Percentiles rank a stretch among this genome's conserved stretches.
Conservation (phyloP, 2,329 filamentous ascomycete species). For the Fusarium sp. region DNA sequence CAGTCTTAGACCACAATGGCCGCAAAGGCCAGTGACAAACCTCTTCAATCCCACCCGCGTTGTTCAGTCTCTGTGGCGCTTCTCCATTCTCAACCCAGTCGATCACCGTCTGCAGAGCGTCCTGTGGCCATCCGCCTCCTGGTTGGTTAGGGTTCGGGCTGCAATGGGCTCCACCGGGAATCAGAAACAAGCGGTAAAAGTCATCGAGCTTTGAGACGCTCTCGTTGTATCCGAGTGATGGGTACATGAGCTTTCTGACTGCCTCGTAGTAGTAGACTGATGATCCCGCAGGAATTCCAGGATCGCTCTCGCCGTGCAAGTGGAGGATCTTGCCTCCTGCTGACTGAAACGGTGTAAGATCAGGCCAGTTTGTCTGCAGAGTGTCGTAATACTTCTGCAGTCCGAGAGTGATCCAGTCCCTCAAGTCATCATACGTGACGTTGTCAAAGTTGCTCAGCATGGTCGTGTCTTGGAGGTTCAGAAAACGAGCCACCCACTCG, state of each 20-base stretch:
- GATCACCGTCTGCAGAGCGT: constrained; percentile 77
- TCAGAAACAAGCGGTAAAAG: constrained; percentile 67
- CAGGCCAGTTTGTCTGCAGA: constrained; percentile 66
- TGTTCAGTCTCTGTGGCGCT: constrained; percentile 36
- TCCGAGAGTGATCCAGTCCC: constrained; percentile 65
- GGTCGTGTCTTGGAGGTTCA: constrained; percentile 55
- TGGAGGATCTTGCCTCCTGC: constrained; percentile 68
- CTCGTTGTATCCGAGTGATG: constrained; percentile 47
- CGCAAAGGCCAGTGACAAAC: constrained; percentile 53
- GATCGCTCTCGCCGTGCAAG: constrained; percentile 69
- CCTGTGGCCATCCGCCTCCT: constrained; percentile 59
- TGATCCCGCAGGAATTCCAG: constrained; percentile 63
- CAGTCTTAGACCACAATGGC: constrained; percentile 18
- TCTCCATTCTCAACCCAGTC: constrained; percentile 73
- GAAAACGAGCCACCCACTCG: constrained; percentile 54
- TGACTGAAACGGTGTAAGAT: constrained; percentile 62
- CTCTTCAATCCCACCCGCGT: constrained; percentile 46
- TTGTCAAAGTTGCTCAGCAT: constrained; percentile 57
- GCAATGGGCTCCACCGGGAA: constrained; percentile 68
- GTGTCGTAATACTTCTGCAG: constrained; percentile 62
- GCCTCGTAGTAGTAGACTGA: constrained; percentile 68
- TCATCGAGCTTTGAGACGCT: constrained; percentile 57
- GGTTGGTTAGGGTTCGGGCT: constrained; percentile 58
- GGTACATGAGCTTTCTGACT: constrained; percentile 61
- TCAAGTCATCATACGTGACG: constrained; percentile 69